Evolutionary conservation across 805 yeast genomes (phyloP).

Genomic region (Ogataea ganodermae): DNA sequence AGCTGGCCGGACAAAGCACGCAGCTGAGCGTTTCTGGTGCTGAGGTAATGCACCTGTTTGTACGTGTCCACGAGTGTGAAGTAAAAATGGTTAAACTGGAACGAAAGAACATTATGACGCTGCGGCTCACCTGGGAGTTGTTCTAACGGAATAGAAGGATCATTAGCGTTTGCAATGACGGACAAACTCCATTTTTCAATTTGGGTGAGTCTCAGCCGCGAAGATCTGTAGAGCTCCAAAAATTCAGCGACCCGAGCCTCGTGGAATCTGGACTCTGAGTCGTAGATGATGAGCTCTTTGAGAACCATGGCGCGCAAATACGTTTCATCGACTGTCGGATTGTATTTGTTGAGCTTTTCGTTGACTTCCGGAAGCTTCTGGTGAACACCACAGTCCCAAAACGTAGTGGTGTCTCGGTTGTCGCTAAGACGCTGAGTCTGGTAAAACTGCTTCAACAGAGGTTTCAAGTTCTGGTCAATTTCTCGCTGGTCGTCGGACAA

Average conservation of each 20-base stretch:
- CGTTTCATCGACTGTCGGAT: constrained; percentile 28
- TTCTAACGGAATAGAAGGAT: neutral
- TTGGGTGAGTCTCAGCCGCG: constrained; percentile 29
- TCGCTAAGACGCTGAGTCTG: constrained; percentile 42
- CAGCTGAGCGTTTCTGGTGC: neutral
- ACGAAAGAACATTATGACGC: constrained; percentile 14
- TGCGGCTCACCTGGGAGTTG: constrained; percentile 19
- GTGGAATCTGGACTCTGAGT: constrained; percentile 29
- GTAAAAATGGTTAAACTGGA: constrained; percentile 27
- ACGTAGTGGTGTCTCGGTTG: constrained; percentile 58
- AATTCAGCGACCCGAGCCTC: constrained; percentile 24
- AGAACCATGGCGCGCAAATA: constrained; percentile 41
- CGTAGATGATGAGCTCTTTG: constrained; percentile 43
- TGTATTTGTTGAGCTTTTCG: constrained; percentile 19
- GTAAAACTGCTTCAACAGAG: constrained; percentile 20
- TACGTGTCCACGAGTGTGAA: constrained; percentile 26
- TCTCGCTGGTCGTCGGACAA: constrained; percentile 27
- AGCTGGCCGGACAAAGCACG: constrained; percentile 1
- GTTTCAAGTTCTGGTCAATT: constrained; percentile 16
- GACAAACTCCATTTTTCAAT: constrained; percentile 41
- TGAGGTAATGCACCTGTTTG: constrained; percentile 21
- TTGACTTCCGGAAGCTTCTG: constrained; percentile 28
- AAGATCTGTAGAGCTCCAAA: constrained; percentile 8
- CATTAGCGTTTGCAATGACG: constrained; percentile 16
- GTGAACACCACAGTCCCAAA: constrained; percentile 53